Percentiles rank a stretch among this genome's conserved stretches.
These are phyloP conservation scores for Fraxinus sp. DNA, from an alignment of 305 asterid genomes.

Conservation along the genomic window DNA sequence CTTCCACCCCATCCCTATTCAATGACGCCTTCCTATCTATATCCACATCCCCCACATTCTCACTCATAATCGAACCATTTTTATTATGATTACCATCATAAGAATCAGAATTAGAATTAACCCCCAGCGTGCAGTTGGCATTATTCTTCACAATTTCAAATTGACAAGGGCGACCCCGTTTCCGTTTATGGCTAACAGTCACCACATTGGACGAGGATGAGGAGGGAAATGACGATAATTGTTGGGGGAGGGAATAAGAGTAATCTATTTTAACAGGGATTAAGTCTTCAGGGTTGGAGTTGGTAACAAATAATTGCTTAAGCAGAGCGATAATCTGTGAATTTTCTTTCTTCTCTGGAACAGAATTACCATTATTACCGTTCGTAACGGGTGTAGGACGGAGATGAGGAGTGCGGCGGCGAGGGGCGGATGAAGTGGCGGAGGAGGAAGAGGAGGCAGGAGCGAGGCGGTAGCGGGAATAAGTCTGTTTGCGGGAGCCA, in stretches of 20 bases:
- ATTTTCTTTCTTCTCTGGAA: slow-evolving; percentile 46
- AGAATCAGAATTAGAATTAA: slow-evolving; percentile 10
- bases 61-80: slow-evolving; percentile 23
- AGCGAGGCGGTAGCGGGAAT: slow-evolving; percentile 76
- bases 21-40: slow-evolving; percentile 28
- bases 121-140: slow-evolving; percentile 10
- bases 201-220: slow-evolving; percentile 26
- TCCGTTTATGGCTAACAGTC: slow-evolving; percentile 42
- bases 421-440: slow-evolving; percentile 29
- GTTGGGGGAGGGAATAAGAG: slow-evolving; percentile 27
- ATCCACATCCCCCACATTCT: slow-evolving; percentile 44
- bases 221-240: slow-evolving; percentile 10
- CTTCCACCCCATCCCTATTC: slow-evolving; percentile 60
- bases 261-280: slow-evolving; percentile 56
- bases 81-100: slow-evolving; percentile 17
- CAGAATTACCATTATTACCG: slow-evolving; percentile 18
- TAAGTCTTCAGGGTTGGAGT: slow-evolving; percentile 35
- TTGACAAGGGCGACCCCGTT: slow-evolving; percentile 53
- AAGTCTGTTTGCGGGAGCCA: slow-evolving; percentile 70
- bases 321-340: slow-evolving; percentile 40
- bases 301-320: slow-evolving; percentile 54
- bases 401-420: slow-evolving; percentile 70
- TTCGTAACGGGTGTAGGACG: slow-evolving; percentile 32
- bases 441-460: slow-evolving; percentile 48
- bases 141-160: slow-evolving; percentile 18